Base-by-base conservation (phyloP, 169 alveolate genomes). In the Eimeria nieschulzi region DNA sequence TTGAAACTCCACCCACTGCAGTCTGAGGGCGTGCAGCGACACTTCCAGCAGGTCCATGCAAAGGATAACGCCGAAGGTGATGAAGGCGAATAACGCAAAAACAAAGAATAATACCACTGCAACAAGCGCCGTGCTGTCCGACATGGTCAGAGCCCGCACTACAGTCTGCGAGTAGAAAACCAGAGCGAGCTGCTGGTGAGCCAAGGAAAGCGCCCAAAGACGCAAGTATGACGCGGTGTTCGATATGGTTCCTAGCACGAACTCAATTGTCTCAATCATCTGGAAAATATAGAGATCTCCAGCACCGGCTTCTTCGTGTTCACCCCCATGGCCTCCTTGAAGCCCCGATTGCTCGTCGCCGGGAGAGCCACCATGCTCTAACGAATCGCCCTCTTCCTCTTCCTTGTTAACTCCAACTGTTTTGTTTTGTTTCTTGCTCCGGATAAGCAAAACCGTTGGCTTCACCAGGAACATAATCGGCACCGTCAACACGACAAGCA, bases 1-100 rank as follows among this genome's bases (percentile, higher is more conserved):
- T 94, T 99, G 99, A 96, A 99, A 99, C 94, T 99, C 99, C 73
- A 99, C 99, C 99, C 99, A 99, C 94, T 99, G 99, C 93, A 99
- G 97, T 92, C 99, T 97, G 83, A 99, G 97, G 5, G 99, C 99
- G 96, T 99, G 99, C 83, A 99, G 96, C 96, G 98, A 99, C 93
- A 99, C 98, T 95, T 99, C 99, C 95, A 99, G 94, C 6, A 98
- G 96, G 96, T 99, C 99, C 99, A 99, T 98, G 82, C 98, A 97
- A 94, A 99, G 96, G 93, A 99, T 97, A 17, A 99, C 99, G 46
- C 97, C 98, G 63, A 98, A 96, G 9, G 99, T 99, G 87, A 98
- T 91, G 88, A 96, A 95, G 5, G 98, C 98, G 95, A 97, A 98
- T 59, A 96, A 87, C 21, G 96, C 96, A 76, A 97, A 97, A 33